Conservation (phyloP, 164 flowering plant genomes). For the Sedum album region DNA sequence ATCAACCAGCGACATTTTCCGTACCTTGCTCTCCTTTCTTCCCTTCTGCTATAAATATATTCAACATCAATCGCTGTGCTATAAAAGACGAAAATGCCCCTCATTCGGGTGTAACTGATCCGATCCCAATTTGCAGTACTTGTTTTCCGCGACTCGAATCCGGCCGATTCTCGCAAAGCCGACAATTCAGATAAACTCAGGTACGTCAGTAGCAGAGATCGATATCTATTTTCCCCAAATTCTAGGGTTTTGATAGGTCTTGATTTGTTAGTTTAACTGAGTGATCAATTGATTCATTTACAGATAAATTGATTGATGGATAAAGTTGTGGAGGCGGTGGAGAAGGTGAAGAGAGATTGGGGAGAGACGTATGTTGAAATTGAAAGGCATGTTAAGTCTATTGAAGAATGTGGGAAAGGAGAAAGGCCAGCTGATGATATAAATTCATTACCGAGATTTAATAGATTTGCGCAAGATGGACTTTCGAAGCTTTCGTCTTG, state of each 20-base stretch:
- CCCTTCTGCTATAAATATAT: neutral
- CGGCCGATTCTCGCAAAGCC: no score
- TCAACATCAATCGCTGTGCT: no score
- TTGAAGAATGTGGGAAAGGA: slow-evolving; percentile 51
- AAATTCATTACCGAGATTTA: slow-evolving; percentile 67
- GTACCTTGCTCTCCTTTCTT: neutral
- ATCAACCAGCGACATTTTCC: slow-evolving; percentile 57
- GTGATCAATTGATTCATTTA: neutral
- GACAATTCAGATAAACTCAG: no score
- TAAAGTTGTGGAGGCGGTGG: slow-evolving; percentile 59
- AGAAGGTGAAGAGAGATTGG: slow-evolving; percentile 63
- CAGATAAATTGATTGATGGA: slow-evolving; percentile 34
- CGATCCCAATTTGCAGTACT: no score
- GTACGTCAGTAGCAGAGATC: no score
- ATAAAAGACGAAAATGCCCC: no score
- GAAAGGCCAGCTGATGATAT: slow-evolving; percentile 23
- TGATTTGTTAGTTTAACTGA: no score
- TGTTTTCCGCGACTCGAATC: no score
- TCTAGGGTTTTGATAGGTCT: neutral
- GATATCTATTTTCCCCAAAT: no score
- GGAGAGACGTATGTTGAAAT: slow-evolving; percentile 38
- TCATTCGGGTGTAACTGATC: no score
- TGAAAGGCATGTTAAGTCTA: slow-evolving; percentile 41
- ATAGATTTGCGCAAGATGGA: slow-evolving; percentile 79
- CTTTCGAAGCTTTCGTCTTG: slow-evolving; percentile 48